Evolutionary conservation across 2,329 filamentous ascomycete species (phyloP).

Genomic region (Ascochyta rabiei): DNA sequence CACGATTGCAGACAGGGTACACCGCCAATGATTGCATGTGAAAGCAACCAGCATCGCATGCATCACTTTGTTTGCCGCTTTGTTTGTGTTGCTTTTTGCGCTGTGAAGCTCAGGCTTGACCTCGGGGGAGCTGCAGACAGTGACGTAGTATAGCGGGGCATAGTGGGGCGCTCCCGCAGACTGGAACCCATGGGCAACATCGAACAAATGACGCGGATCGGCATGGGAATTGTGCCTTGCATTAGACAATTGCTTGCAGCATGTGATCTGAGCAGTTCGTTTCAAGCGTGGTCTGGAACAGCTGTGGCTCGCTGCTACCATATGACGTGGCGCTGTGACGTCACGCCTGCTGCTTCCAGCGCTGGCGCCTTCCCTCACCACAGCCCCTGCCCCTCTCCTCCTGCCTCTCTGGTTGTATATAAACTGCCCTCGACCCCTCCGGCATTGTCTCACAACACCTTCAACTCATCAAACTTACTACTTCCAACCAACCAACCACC

Average conservation of each 20-base stretch:
- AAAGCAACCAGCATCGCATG: conserved; percentile 3
- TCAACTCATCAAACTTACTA: conserved; percentile 21
- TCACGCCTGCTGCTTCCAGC: conserved; percentile 12
- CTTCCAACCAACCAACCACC: conserved; percentile 18
- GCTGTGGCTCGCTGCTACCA: conserved; percentile 11
- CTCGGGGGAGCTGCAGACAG: conserved; percentile 9
- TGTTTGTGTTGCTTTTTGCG: conserved; percentile 11
- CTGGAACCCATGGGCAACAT: conserved; percentile 14
- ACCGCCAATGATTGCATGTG: neutral
- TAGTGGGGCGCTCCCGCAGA: conserved; percentile 9
- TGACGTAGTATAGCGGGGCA: conserved; percentile 14
- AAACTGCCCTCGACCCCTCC: conserved; percentile 19
- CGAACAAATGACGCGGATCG: conserved; percentile 18
- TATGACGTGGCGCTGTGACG: conserved; percentile 15
- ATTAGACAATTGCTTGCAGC: conserved; percentile 17
- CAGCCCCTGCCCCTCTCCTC: conserved; percentile 1
- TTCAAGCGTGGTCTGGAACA: conserved; percentile 17
- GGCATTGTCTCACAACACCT: conserved; percentile 21
- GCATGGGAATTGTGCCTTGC: conserved; percentile 19
- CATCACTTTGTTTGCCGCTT: conserved; percentile 10
- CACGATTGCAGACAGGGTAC: neutral
- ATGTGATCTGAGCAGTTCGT: conserved; percentile 16
- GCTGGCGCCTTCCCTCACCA: conserved; percentile 15
- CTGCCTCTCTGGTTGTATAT: conserved; percentile 20
- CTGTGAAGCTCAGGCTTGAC: conserved; percentile 5